Evolutionary conservation across 768 basidiomycete genomes (phyloP), one percentile per base, ranked within the genome.

Genomic region (Suillus variegatus): DNA sequence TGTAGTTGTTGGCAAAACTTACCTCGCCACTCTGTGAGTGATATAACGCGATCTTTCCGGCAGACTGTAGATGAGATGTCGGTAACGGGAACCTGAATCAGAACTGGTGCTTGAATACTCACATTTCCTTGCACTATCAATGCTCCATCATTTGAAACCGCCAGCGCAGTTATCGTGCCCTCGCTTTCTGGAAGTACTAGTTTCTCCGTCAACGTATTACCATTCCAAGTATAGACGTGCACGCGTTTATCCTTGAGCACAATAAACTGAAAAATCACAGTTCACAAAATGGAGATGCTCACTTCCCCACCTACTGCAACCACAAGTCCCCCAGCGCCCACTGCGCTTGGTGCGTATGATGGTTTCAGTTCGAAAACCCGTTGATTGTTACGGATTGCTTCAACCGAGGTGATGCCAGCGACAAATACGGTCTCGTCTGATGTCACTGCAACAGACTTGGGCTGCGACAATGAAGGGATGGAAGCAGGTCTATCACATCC

Each of bases 61-160:
- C 85, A 4, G 92, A 88, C 94, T 97, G 68, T 22, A 49, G 43
- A 60, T 8, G 12, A 3, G 3, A 64, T 22, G 35, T 46, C 8
- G 62, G n/a, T 40, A 32, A 60, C 43, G 35, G 60, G 51, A n/a
- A 22, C 13, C 32, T 47, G 25, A 40, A 44, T 49, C 60, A 40
- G 36, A 47, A 62, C 56, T 36, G 32, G n/a, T 14, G 32, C 20
- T 32, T 28, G 22, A 12, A 60, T 3, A 70, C 92, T 77, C 70
- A 96, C 95, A 77, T 98, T 95, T 56, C 96, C 97, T 7, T 89
- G 84, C 62, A 91, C 94, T 13, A 99, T 81, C 44, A 88, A 77
- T 25, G 78, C 80, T 0, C 91, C 92, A 74, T 97, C 88, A 0
- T 88, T 86, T 0, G 93, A 92, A 78, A 97, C 91, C 0, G 92